Evolutionary conservation across 2,329 filamentous ascomycete genomes (phyloP).

Genomic region (Tolypocladium endophyticum): DNA sequence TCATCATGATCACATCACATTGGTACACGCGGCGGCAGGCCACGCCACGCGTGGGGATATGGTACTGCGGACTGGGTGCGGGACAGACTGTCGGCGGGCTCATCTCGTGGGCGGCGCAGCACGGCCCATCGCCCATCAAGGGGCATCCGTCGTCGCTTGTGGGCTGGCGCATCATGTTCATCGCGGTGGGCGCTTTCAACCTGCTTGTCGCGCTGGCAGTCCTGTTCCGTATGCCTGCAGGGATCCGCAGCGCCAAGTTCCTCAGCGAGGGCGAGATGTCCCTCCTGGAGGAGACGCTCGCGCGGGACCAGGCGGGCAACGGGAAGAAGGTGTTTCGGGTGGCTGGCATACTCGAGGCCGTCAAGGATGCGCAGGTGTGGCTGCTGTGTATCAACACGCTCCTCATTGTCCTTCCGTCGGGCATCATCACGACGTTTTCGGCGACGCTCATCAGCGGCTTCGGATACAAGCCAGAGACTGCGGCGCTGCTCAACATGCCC

Average conservation of each 20-base stretch:
- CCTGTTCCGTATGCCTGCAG: constrained; percentile 31
- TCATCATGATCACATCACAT: constrained; percentile 34
- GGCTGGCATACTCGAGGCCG: constrained; percentile 28
- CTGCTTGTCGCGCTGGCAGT: constrained; percentile 33
- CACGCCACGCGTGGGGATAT: constrained; percentile 31
- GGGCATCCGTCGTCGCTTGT: constrained; percentile 10
- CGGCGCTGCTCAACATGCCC: constrained; percentile 35
- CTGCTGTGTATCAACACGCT: constrained; percentile 19
- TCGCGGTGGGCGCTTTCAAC: constrained; percentile 35
- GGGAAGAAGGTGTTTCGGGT: constrained; percentile 29
- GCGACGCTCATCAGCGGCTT: constrained; percentile 25
- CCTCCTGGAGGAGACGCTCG: constrained; percentile 50
- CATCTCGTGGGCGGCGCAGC: constrained; percentile 40
- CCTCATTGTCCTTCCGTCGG: constrained; percentile 14
- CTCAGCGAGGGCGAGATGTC: constrained; percentile 10
- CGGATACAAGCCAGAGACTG: constrained; percentile 18
- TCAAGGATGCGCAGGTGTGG: constrained; percentile 30
- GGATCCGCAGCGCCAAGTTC: constrained; percentile 9
- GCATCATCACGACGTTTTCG: constrained; percentile 21
- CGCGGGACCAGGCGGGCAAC: constrained; percentile 29
- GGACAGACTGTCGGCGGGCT: constrained; percentile 30
- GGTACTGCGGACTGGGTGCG: constrained; percentile 14
- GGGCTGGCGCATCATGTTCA: constrained; percentile 43
- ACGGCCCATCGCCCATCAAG: constrained; percentile 23
- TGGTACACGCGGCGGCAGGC: constrained; percentile 33